Evolutionary conservation across 352 stramenopile species (phyloP).

Genomic region (Elongisporangium prolatum): DNA sequence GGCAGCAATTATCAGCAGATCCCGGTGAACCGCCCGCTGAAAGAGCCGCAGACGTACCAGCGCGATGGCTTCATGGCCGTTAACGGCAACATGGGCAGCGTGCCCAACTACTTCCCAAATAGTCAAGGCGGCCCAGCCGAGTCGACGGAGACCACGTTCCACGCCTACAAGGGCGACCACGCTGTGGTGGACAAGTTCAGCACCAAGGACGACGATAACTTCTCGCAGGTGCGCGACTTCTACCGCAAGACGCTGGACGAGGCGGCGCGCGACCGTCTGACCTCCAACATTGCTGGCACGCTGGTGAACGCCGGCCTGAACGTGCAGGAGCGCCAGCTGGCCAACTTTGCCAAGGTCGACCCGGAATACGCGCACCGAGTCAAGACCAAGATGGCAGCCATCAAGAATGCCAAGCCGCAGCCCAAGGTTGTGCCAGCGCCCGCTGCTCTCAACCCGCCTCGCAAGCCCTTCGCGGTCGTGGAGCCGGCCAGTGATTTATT

Average conservation of each 20-base stretch:
- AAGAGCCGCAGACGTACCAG: slow-evolving; percentile 72
- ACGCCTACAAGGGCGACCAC: slow-evolving; percentile 31
- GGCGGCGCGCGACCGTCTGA: slow-evolving; percentile 67
- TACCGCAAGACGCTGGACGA: slow-evolving; percentile 78
- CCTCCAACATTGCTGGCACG: slow-evolving; percentile 84
- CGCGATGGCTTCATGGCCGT: slow-evolving; percentile 80
- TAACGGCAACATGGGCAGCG: slow-evolving; percentile 60
- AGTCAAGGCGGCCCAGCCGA: slow-evolving; percentile 55
- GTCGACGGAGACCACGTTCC: slow-evolving; percentile 19
- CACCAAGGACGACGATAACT: slow-evolving; percentile 88
- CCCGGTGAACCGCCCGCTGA: slow-evolving; percentile 84
- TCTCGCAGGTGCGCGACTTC: slow-evolving; percentile 78
- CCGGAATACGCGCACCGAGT: slow-evolving; percentile 81
- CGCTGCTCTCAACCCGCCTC: slow-evolving; percentile 52
- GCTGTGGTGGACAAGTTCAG: slow-evolving; percentile 54
- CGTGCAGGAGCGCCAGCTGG: slow-evolving; percentile 79
- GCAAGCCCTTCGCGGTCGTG: slow-evolving; percentile 48
- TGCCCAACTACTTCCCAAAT: slow-evolving; percentile 89
- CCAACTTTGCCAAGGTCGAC: slow-evolving; percentile 87
- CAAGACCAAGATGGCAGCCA: slow-evolving; percentile 58
- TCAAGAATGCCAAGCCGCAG: slow-evolving; percentile 18
- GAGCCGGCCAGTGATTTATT: slow-evolving; percentile 41
- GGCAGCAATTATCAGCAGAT: slow-evolving; percentile 89
- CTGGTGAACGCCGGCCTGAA: slow-evolving; percentile 72
- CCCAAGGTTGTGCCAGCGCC: slow-evolving; percentile 14